Conservation (phyloP, 2,329 filamentous ascomycete species). For the Ceratocystis variospora region DNA sequence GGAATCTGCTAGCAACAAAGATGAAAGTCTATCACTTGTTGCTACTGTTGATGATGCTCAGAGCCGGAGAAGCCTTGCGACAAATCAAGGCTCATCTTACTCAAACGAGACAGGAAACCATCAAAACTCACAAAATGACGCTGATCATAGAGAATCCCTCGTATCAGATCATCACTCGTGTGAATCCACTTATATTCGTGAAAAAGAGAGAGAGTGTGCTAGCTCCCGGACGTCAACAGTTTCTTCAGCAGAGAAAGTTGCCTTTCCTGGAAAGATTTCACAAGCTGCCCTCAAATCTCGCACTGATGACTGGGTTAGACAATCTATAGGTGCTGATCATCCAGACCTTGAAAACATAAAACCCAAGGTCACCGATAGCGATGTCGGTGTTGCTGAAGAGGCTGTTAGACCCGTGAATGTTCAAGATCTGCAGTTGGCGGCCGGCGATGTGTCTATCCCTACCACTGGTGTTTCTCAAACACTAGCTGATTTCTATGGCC, state of each 20-base stretch:
- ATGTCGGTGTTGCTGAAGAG: slow-evolving; percentile 23
- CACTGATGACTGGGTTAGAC: slow-evolving; percentile 94
- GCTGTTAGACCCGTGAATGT: slow-evolving; percentile 36
- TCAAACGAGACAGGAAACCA: not conserved
- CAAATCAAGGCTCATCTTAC: not conserved
- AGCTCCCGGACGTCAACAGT: slow-evolving; percentile 32
- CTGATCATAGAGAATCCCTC: not conserved
- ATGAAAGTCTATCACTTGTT: slow-evolving; percentile 39
- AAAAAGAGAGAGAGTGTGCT: slow-evolving; percentile 24
- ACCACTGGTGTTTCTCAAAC: slow-evolving; percentile 13
- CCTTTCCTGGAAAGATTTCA: slow-evolving; percentile 57
- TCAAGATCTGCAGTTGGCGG: slow-evolving; percentile 50
- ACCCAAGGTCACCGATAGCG: slow-evolving; percentile 29
- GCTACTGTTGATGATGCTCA: slow-evolving; percentile 40
- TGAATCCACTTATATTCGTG: not conserved
- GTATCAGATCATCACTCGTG: not conserved
- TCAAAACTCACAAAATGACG: not conserved
- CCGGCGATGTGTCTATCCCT: slow-evolving; percentile 30
- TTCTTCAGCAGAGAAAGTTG: slow-evolving; percentile 42
- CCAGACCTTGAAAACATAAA: slow-evolving; percentile 52
- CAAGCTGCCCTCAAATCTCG: slow-evolving; percentile 69
- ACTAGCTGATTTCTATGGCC: slow-evolving; percentile 20
- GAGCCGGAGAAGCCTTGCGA: slow-evolving; percentile 5
- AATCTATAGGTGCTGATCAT: slow-evolving; percentile 61
- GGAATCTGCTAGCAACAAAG: slow-evolving; percentile 22